Evolutionary conservation across 1,284 basidiomycete species (phyloP), one percentile per base, ranked within the genome.

Genomic region (Moesziomyces sp.): DNA sequence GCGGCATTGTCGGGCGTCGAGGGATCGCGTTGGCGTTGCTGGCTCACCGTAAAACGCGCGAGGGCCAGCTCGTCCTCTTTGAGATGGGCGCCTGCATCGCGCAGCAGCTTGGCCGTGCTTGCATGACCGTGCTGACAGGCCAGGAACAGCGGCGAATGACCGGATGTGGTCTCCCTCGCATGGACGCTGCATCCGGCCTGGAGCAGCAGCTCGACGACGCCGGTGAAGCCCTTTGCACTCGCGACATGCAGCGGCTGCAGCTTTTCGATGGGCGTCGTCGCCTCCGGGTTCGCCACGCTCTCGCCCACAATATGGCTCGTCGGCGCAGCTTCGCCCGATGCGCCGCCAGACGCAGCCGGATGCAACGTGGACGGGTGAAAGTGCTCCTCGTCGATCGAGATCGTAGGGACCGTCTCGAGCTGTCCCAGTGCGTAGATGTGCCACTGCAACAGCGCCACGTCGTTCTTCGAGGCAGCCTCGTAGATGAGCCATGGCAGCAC

Each of bases 101-200:
- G 38, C 26, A 85, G 56, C 43, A 83, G 50, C 21, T 45, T 50
- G 11, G 69, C 80, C 44, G 78, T 79, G 13, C 60, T 46, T 18
- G 47, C 13, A 52, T 81, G 78, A 1, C 68, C 70, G 26, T 77
- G 62, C 24, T 72, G 62, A 3, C 82, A 80, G 2, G 85, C 85
- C 59, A 85, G 81, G 68, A 80, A 86, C 23, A 86, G 62, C 7
- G 93, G 88, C 16, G 93, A 93, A 78, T 94, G 93, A 0, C 92
- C 92, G 44, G 92, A 86, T 78, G 94, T 92, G 46, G 92, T 87
- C 10, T 78, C 64, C 7, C 77, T 28, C 23, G 91, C 86, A 84
- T 96, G 94, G 11, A 97, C 93, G n/a, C 93, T 87, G 2, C 93
- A 92, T 2, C 94, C 94, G 0, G 89, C 89, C 62, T 89, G 87